Conservation (phyloP, 2,329 filamentous ascomycete species). For the Elsinoe perseae region DNA sequence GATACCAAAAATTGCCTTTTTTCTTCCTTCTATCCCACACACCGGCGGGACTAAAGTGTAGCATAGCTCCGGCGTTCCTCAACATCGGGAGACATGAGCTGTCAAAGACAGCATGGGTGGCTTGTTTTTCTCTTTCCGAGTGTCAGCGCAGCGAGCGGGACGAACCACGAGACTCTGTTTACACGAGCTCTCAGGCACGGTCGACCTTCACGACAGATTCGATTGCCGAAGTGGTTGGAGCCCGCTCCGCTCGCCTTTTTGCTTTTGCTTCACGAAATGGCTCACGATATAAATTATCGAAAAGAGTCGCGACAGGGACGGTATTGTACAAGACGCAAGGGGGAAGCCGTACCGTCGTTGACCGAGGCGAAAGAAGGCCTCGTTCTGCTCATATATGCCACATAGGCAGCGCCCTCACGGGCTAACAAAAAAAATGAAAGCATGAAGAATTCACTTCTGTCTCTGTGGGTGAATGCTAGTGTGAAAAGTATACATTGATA, state of each 20-base stretch:
- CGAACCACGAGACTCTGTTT: not conserved
- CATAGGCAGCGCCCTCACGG: not conserved
- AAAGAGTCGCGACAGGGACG: not conserved
- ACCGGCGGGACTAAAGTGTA: not conserved
- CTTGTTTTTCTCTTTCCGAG: not conserved
- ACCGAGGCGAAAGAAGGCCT: not conserved
- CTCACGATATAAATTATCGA: not conserved
- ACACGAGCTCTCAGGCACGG: not conserved
- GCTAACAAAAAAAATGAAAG: not conserved
- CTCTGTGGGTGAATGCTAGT: no score
- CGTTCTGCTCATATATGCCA: not conserved
- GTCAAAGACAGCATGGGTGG: constrained; percentile 1
- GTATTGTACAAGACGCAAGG: not conserved
- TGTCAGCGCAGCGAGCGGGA: not conserved
- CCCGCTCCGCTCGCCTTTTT: not conserved
- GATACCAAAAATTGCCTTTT: constrained; percentile 8
- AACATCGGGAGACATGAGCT: not conserved
- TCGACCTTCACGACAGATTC: no score
- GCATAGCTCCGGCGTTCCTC: constrained; percentile 7
- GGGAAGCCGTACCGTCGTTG: not conserved
- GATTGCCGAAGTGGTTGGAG: not conserved
- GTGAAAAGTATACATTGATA: not conserved
- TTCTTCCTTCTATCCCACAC: not conserved
- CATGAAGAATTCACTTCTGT: not conserved
- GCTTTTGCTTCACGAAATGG: not conserved